phyloP scores from a whole-genome alignment of 1,139 yeast species.

The Blastobotrys petasosporus region DNA sequence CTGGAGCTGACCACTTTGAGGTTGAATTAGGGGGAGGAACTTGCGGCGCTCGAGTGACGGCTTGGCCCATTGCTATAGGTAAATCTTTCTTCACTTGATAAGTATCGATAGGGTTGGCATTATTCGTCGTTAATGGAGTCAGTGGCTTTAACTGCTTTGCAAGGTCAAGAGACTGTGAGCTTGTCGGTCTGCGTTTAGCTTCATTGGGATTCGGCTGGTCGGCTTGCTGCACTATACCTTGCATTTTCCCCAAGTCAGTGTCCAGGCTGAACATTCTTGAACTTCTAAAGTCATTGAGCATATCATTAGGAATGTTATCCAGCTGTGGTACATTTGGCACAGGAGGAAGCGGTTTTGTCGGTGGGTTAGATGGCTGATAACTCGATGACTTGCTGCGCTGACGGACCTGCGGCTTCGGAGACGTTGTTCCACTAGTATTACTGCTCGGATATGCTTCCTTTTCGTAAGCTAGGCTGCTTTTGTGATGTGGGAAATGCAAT shows the following conservation, averaged over 20 bases:
- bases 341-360: slow-evolving; percentile 3
- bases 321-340: slow-evolving; percentile 5
- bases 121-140: neutral
- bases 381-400: slow-evolving; percentile 10
- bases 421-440: neutral
- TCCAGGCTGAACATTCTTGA: slow-evolving; percentile 32
- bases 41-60: no score
- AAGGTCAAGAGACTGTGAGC: slow-evolving; percentile 10
- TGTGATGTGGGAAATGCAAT: slow-evolving; percentile 6
- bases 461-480: slow-evolving; percentile 7
- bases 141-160: slow-evolving; percentile 12
- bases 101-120: slow-evolving; percentile 5
- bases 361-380: slow-evolving; percentile 2
- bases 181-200: slow-evolving; percentile 3
- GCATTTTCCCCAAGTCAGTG: slow-evolving; percentile 47
- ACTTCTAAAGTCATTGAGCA: slow-evolving; percentile 11
- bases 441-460: neutral
- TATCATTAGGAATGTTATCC: slow-evolving; percentile 9
- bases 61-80: no score
- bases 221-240: slow-evolving; percentile 41
- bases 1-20: slow-evolving; percentile 62
- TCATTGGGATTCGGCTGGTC: neutral
- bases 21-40: slow-evolving; percentile 6
- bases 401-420: slow-evolving; percentile 1
- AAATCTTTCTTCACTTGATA: no score